Percentiles rank a stretch among this genome's conserved stretches.
Evolutionary conservation across 2,329 filamentous ascomycete genomes (phyloP).

Genomic region (Fusarium zealandicum): DNA sequence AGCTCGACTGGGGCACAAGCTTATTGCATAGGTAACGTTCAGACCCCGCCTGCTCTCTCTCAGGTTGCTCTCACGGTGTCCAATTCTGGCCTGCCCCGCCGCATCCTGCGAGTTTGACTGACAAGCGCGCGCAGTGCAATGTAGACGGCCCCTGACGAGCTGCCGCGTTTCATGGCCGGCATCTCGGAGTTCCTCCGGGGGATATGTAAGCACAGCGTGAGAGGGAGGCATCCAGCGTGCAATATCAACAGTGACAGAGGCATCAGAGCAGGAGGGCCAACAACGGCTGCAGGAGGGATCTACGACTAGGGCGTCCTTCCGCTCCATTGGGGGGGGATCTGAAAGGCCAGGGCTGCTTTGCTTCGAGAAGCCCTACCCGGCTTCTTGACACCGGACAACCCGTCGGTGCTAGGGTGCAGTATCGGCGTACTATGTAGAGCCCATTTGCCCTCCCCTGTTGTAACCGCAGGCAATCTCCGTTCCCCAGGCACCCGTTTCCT

Average conservation of each 20-base stretch:
- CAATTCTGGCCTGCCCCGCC: neutral
- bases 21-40: conserved; percentile 15
- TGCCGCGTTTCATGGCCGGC: conserved; percentile 31
- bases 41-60: conserved; percentile 24
- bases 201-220: conserved; percentile 16
- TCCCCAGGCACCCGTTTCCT: conserved; percentile 30
- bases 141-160: conserved; percentile 15
- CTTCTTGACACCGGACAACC: conserved; percentile 30
- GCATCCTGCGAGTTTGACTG: conserved; percentile 21
- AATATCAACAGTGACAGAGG: conserved; percentile 25
- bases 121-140: neutral
- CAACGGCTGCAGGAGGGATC: conserved; percentile 35
- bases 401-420: conserved; percentile 30
- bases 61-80: conserved; percentile 5
- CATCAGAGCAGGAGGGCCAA: conserved; percentile 7
- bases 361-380: conserved; percentile 36
- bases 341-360: conserved; percentile 30
- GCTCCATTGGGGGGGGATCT: conserved; percentile 31
- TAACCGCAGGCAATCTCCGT: conserved; percentile 32
- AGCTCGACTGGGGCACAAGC: conserved; percentile 19
- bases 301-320: conserved; percentile 40
- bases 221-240: conserved; percentile 28
- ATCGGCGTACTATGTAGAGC: conserved; percentile 8
- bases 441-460: neutral
- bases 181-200: conserved; percentile 2